phyloP scores from a whole-genome alignment of 2,329 filamentous ascomycete genomes.

The Aspergillus sp. region DNA sequence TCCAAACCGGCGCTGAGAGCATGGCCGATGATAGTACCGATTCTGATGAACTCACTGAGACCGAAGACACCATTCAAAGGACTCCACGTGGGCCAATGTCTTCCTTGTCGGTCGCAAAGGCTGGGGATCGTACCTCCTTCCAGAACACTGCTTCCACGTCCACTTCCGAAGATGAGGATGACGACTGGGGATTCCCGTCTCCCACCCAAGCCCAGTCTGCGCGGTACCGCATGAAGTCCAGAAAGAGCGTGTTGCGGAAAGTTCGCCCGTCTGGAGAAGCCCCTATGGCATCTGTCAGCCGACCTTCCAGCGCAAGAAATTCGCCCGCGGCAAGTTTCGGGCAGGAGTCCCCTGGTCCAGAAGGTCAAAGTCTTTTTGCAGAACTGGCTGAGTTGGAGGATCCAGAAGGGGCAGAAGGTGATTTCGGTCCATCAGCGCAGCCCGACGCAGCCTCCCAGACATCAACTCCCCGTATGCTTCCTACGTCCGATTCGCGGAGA shows the following conservation, averaged over 20 bases:
- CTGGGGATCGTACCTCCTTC: slow-evolving; percentile 57
- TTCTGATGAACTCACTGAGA: slow-evolving; percentile 75
- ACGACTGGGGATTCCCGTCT: slow-evolving; percentile 54
- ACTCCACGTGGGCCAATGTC: slow-evolving; percentile 32
- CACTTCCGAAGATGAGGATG: slow-evolving; percentile 61
- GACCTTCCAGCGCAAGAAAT: slow-evolving; percentile 36
- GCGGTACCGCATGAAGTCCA: slow-evolving; percentile 63
- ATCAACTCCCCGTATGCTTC: slow-evolving; percentile 31
- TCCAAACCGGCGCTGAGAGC: slow-evolving; percentile 82
- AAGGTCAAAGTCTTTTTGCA: slow-evolving; percentile 75
- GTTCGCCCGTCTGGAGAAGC: slow-evolving; percentile 43
- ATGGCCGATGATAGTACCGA: slow-evolving; percentile 53
- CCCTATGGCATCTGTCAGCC: slow-evolving; percentile 30
- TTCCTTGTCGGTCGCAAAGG: slow-evolving; percentile 35
- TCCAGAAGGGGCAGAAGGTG: slow-evolving; percentile 56
- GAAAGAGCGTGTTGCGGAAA: slow-evolving; percentile 53
- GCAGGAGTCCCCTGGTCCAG: slow-evolving; percentile 38
- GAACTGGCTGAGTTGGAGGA: slow-evolving; percentile 75
- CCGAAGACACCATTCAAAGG: slow-evolving; percentile 49
- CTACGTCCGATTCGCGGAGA: slow-evolving; percentile 21
- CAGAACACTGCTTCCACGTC: slow-evolving; percentile 85
- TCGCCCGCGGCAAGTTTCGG: slow-evolving; percentile 46
- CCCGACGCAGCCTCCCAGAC: slow-evolving; percentile 24
- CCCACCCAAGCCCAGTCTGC: slow-evolving; percentile 54
- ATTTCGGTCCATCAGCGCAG: slow-evolving; percentile 37